phyloP scores from a whole-genome alignment of 2,329 filamentous ascomycete species.

The Monilinia polystroma region DNA sequence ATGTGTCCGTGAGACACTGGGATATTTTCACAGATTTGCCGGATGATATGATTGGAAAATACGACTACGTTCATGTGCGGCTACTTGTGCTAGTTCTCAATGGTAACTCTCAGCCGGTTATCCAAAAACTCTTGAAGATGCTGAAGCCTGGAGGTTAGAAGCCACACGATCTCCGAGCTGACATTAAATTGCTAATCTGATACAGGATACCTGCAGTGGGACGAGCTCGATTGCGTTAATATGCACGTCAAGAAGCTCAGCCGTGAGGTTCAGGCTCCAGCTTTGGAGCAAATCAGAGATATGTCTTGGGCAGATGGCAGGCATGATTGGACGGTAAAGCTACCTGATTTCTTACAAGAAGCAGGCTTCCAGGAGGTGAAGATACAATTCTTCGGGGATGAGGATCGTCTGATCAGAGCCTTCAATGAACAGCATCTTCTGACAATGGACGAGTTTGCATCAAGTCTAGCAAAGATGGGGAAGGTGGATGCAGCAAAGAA shows the following conservation, averaged over 20 bases:
- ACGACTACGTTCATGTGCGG: conserved; percentile 1
- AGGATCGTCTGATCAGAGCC: neutral
- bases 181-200: neutral
- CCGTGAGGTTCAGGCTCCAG: neutral
- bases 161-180: neutral
- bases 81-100: conserved; percentile 10
- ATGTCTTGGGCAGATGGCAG: conserved; percentile 5
- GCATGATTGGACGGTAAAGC: neutral
- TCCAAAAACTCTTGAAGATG: conserved; percentile 10
- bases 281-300: neutral
- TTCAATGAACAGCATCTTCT: conserved; percentile 17
- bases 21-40: conserved; percentile 11
- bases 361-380: neutral
- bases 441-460: conserved; percentile 10
- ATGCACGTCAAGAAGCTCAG: neutral
- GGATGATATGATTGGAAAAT: neutral
- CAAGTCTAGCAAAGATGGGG: conserved; percentile 1
- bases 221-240: conserved; percentile 13
- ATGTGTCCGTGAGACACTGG: neutral
- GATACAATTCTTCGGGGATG: conserved; percentile 5
- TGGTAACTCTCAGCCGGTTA: neutral
- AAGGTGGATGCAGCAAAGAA: neutral
- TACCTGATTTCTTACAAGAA: neutral
- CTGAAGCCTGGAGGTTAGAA: conserved; percentile 2
- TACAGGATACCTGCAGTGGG: conserved; percentile 16